phyloP scores from a whole-genome alignment of 345 rosid species.

The Sisymbrium altissimum region DNA sequence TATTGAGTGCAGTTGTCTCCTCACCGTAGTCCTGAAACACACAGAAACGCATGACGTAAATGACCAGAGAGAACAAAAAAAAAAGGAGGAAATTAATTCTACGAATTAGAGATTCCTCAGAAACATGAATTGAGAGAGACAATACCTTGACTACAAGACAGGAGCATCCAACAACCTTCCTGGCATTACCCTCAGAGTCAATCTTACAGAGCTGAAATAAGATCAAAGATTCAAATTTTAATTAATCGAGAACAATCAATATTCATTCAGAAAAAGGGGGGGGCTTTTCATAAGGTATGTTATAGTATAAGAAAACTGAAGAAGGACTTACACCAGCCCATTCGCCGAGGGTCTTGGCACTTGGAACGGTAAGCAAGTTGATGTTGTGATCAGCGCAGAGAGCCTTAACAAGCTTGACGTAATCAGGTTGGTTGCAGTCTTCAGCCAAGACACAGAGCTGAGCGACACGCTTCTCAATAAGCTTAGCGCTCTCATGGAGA shows the following conservation, averaged over 20 bases:
- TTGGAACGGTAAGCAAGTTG: constrained; percentile 61
- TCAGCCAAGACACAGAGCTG: constrained; percentile 80
- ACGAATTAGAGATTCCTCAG: not conserved
- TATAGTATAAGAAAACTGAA: too few species aligned
- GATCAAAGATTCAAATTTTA: not conserved
- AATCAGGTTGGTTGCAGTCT: constrained; percentile 86
- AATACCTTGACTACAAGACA: constrained; percentile 80
- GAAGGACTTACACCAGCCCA: constrained; percentile 82
- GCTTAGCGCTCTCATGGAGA: constrained; percentile 75
- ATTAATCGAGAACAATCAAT: not conserved
- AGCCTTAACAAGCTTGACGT: constrained; percentile 71
- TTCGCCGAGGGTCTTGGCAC: constrained; percentile 86
- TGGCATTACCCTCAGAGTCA: constrained; percentile 82
- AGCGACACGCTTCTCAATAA: constrained; percentile 71
- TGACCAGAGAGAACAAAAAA: not conserved
- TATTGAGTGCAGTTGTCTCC: constrained; percentile 34
- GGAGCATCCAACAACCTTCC: constrained; percentile 87
- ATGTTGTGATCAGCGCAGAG: constrained; percentile 76
- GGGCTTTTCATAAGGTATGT: not conserved
- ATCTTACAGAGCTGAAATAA: constrained; percentile 70
- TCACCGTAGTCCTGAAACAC: constrained; percentile 36
- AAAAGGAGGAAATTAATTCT: not conserved
- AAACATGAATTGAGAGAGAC: not conserved
- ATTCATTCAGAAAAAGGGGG: not conserved
- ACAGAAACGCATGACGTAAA: not conserved